Evolutionary conservation across 495 filamentous ascomycete species (phyloP).

Genomic region (Lophiotrema nucula): DNA sequence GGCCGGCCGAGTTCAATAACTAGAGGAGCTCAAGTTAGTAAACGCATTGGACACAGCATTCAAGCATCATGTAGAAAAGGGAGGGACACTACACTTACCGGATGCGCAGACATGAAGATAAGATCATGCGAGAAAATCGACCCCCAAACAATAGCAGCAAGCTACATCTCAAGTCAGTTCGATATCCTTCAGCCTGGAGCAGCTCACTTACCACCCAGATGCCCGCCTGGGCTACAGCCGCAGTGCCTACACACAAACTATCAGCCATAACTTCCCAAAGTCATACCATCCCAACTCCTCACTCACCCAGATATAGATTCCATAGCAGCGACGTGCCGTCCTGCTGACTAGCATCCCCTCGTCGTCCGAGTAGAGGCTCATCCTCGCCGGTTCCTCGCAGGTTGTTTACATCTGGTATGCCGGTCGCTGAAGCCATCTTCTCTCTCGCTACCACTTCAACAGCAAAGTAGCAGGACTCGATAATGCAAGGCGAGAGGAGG

Average conservation of each 20-base stretch:
- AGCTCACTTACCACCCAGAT: conserved; percentile 58
- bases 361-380: conserved; percentile 73
- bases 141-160: conserved; percentile 71
- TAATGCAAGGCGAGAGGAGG: background rate
- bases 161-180: no score
- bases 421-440: conserved; percentile 57
- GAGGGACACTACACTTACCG: conserved; percentile 58
- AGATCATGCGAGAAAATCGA: conserved; percentile 64
- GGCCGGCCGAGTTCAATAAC: conserved; percentile 72
- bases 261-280: conserved; percentile 1
- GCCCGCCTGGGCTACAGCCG: conserved; percentile 63
- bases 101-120: conserved; percentile 81
- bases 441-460: background rate
- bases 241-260: conserved; percentile 55
- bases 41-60: background rate
- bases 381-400: conserved; percentile 51
- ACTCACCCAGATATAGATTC: conserved; percentile 76
- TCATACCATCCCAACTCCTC: background rate
- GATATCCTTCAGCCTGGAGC: background rate
- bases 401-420: conserved; percentile 44
- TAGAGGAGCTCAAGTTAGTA: conserved; percentile 33
- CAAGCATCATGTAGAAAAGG: background rate
- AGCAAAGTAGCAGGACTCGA: background rate
- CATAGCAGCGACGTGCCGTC: conserved; percentile 58
- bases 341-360: conserved; percentile 70